Evolutionary conservation across 495 filamentous ascomycete genomes (phyloP), one percentile per base, ranked within the genome.

Genomic region (Penicillium cosmopolitanum): DNA sequence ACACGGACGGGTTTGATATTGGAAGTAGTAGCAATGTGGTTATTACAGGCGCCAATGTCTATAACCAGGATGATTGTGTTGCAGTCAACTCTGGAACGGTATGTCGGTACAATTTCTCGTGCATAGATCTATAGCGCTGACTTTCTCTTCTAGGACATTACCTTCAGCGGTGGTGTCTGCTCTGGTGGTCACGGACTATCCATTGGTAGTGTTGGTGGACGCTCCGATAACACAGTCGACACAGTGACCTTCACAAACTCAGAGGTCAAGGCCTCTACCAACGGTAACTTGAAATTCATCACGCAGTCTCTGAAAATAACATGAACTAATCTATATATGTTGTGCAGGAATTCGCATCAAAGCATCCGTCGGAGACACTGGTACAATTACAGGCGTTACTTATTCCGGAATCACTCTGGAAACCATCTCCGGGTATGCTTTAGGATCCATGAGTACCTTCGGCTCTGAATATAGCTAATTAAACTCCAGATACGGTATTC

Each of bases 1-100:
- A 89, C 70, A 89, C 87, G 4, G 87, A 90, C 62, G 87, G 77
- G 5, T 90, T 89, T 66, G 87, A 89, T 58, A 76, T 90, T 58
- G 81, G 85, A 9, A 65, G 61, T 1, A 80, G 75, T 4, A 76
- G 72, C 23, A 72, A 77, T n/a, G 73, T 88, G n/a, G 79, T 73
- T 23, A 87, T 89, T 60, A 74, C 71, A 13, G 76, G 77, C 16
- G 81, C 83, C 12, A 82, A 67, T 31, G 79, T 88, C 4, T 76
- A 83, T 55, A 89, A 84, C 64, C 87, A 89, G 66, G 86, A 88
- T 60, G 86, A 89, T 63, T 89, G 87, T 62, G 68, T 89, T 13
- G 86, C 86, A 8, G 65, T 89, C 56, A 89, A 87, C 68, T 83
- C 66, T 40, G 66, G 66, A 43, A 63, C 65, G 23, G 65, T 68